Base-by-base conservation (phyloP, 2,329 filamentous ascomycete genomes). In the Catunica adiposa region DNA sequence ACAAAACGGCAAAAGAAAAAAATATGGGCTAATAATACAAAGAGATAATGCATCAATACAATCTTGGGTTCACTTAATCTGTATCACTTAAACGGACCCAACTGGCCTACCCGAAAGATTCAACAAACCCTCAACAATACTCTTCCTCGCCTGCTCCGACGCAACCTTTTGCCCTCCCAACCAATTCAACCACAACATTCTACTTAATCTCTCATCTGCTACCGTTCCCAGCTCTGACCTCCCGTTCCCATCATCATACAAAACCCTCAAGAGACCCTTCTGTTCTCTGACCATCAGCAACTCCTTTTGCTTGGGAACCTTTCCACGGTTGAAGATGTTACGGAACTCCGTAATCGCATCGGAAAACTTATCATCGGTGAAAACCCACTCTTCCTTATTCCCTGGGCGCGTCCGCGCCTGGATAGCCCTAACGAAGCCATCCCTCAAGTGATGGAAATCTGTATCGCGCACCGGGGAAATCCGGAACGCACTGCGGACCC, bases 391-490 rank as follows among this genome's bases (percentile, higher is more conserved):
- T 40, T 76, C 73, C 22, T 74, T 73, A 9, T 50, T 46, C 11
- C 31, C 48, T 1, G 40, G 47, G 60, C 82, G 75, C 1, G 84
- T 83, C 34, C 84, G 80, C 7, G 79, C 83, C 55, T 86, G 85
- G 60, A 98, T 84, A 22, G 86, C 85, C 4, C 89, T 79, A 58
- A 96, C 86, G 72, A 89, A 94, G 1, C 86, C 92, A 65, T 98
- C 92, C 42, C 90, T 80, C 60, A 98, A 69, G 67, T 98, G 92
- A 61, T 83, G 80, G 68, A 96, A 97, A 68, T 97, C 89, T 17
- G 92, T 98, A 68, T 94, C 89, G 38, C 88, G 77, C n/a, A 88
- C 89, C 0, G 92, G 92, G 2, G 90, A 82, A 60, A 98, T 84
- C 48, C 90, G 79, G 70, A 94, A 82, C 0, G 83, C 78, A 25